Base-by-base conservation (phyloP, 148 eudicot species). In the Amaranthus hypochondriacus region DNA sequence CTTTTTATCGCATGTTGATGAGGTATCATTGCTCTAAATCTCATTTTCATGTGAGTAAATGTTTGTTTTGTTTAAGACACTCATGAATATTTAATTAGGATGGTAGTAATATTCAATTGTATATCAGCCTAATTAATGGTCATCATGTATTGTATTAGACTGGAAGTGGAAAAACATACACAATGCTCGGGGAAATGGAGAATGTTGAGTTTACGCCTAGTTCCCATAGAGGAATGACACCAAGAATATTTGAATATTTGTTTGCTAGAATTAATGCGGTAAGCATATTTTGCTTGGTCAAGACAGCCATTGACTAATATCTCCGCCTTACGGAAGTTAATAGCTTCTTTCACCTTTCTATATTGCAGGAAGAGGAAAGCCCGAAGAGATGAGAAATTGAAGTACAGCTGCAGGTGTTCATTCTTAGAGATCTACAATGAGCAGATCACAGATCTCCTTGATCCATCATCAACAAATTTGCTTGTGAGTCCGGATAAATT, bases 241-340 rank as follows among this genome's bases (percentile, higher is more conserved):
- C 99, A 9, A 86, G 99, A 50, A 95, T 92, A 75, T 95, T 95
- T 84, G 99, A 95, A 71, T 95, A 87, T 77, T 89, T 95, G 82
- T 95, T 95, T 85, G 97, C 96, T 73, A 88, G 99, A 83, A 95
- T 95, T 43, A 89, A 87, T 83, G 99, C 96, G 77, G 99, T 95
- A 90, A 80, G 4, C 49, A 28, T 52, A 6, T 4, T 54, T 64
- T 51, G 60, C 59, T 77, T 59, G 14, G 13, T 49, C 60, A 56
- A 56, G 69, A 71, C 51, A 11, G 73, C 54, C 39, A 47, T 47
- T 57, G 62, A 48, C 9, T 73, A 66, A 28, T 80, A 11, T 14
- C 44, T 49, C n/a, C 13, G 13, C 43, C 49, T 56, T 49, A 52
- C 11, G 9, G 10, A 3, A 42, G 14, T 42, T n/a, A 56, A 47